These are phyloP conservation scores for Vinca major DNA, from an alignment of 305 asterid species.

Conservation along the genomic window DNA sequence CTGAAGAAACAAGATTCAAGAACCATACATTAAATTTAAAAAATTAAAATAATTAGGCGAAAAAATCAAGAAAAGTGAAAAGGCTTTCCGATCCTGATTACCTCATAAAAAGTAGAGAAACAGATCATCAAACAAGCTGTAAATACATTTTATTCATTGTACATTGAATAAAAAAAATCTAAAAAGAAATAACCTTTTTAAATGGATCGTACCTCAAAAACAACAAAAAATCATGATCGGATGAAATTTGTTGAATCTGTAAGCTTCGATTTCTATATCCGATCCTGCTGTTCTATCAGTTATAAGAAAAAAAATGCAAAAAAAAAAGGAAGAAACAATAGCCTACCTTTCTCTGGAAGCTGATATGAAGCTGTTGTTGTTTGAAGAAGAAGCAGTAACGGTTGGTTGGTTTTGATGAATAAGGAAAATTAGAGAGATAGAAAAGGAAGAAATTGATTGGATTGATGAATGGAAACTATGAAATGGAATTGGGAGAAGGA, in stretches of 20 bases:
- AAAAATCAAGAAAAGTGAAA: background rate
- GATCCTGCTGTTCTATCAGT: conserved; percentile 36
- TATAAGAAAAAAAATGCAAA: background rate
- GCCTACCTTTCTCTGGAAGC: no score
- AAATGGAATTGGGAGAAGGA: no score
- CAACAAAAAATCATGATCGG: conserved; percentile 31
- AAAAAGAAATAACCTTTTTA: background rate
- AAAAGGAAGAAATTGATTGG: no score
- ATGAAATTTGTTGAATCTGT: conserved; percentile 11
- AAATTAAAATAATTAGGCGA: background rate
- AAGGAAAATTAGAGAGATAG: no score
- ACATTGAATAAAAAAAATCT: background rate
- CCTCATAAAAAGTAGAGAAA: background rate
- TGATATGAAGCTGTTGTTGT: no score
- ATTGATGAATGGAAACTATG: no score
- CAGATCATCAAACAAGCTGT: conserved; percentile 14
- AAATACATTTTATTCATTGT: conserved; percentile 3
- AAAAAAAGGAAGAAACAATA: background rate
- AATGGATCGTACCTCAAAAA: conserved; percentile 43
- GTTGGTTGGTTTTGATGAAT: no score
- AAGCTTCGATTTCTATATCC: conserved; percentile 31
- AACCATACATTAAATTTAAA: no score
- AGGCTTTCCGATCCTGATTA: background rate
- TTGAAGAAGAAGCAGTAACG: no score
- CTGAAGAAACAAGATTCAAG: no score